Evolutionary conservation across 2,329 filamentous ascomycete species (phyloP), one percentile per base, ranked within the genome.

Genomic region (Dothistroma pini): DNA sequence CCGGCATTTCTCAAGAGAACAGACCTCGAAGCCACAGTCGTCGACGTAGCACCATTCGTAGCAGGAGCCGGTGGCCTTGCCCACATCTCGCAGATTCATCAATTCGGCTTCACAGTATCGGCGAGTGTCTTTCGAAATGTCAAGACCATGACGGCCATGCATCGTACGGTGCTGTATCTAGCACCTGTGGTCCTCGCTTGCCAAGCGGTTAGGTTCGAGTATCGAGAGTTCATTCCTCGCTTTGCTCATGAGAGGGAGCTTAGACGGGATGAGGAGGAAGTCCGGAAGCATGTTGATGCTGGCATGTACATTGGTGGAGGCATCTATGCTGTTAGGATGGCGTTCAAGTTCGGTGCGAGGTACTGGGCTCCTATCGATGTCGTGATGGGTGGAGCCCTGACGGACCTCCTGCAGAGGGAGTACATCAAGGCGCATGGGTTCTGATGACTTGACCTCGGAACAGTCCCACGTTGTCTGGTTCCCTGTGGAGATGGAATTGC

Each of bases 331-430:
- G 48, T 61, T 10, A 61, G 71, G 44, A 58, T 69, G 63, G 51
- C 65, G 14, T 68, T 70, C 25, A 60, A 63, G 34, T 16, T 64
- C 47, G 70, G 70, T 6, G 54, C 59, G 16, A 59, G 59, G 51
- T 71, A 66, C 44, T 71, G 69, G 68, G 66, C 65, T 22, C 67
- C 70, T 34, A 62, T 74, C 5, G 72, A 72, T 59, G 54, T 72
- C 51, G 62, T 73, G 4, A 59, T 71, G 56, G 69, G 70, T 9
- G 71, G 70, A 8, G 72, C 69, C 19, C 49, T 74, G 54, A 61
- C 70, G 31, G 72, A 74, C 63, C 52, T 74, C 58, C 49, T 68
- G 59, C 67, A 72, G 44, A 65, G 72, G 61, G 72, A 73, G 65
- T 73, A 73, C 54, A 49, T 60, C 19, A 71, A 69, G 55, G 69